These are phyloP conservation scores for Pseudonitzschia pungens DNA, from an alignment of 108 stramenopile species.

Conservation along the genomic window DNA sequence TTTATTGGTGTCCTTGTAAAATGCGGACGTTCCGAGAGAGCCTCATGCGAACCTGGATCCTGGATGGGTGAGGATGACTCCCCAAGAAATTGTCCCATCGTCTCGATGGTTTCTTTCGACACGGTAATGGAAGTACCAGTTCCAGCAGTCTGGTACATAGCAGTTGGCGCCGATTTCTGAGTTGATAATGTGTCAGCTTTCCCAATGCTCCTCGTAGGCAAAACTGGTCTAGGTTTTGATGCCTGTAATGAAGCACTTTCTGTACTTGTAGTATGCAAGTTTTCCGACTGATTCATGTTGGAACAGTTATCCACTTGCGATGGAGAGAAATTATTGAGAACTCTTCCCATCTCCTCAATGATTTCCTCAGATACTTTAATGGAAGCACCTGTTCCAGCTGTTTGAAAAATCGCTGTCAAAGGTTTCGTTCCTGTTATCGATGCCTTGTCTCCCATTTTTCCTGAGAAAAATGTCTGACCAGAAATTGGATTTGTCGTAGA, in stretches of 20 bases:
- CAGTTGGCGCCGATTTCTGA: neutral
- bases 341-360: constrained; percentile 16
- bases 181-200: neutral
- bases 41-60: neutral
- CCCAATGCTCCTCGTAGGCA: neutral
- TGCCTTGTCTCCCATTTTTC: neutral
- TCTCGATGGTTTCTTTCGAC: constrained; percentile 30
- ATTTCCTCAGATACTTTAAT: constrained; percentile 32
- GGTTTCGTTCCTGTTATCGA: neutral
- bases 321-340: constrained; percentile 3
- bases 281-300: neutral
- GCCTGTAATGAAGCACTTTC: neutral
- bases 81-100: constrained; percentile 12
- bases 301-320: neutral
- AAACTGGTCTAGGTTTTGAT: neutral
- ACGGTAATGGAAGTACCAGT: constrained; percentile 25
- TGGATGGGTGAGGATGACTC: neutral
- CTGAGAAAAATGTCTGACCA: neutral
- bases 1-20: neutral
- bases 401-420: constrained; percentile 15
- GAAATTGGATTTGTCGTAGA: neutral
- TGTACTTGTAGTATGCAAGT: neutral
- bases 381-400: constrained; percentile 25
- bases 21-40: neutral
- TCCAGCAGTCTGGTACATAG: constrained; percentile 32